These are phyloP conservation scores for Leptosphaerulina australis DNA, from an alignment of 2,329 filamentous ascomycete species.

Conservation along the genomic window DNA sequence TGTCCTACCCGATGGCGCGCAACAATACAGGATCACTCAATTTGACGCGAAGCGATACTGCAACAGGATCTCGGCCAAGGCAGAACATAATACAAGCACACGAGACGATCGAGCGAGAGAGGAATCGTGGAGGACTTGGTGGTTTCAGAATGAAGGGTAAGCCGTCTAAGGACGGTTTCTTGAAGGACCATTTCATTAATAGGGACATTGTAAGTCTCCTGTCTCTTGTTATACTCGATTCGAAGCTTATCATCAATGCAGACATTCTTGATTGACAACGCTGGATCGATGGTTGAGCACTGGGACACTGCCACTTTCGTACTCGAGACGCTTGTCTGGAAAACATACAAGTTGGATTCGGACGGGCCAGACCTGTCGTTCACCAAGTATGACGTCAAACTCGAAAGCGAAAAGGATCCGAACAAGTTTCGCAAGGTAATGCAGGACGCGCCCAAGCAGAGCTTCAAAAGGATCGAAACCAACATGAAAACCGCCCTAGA, in stretches of 20 bases:
- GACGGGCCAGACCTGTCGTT: conserved; percentile 16
- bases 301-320: conserved; percentile 16
- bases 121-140: neutral
- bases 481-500: too few species aligned
- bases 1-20: neutral
- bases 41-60: too few species aligned
- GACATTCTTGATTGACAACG: conserved; percentile 19
- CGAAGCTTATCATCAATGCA: neutral
- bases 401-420: too few species aligned
- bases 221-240: too few species aligned
- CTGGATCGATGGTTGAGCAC: conserved; percentile 7
- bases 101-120: conserved; percentile 4
- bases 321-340: conserved; percentile 12
- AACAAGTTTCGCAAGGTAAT: too few species aligned
- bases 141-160: neutral
- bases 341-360: conserved; percentile 3
- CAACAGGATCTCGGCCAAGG: neutral
- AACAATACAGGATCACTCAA: conserved; percentile 1
- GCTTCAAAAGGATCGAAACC: too few species aligned
- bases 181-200: conserved; percentile 3
- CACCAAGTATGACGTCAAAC: too few species aligned
- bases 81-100: conserved; percentile 16
- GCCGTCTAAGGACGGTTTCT: conserved; percentile 1
- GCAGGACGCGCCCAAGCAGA: too few species aligned
- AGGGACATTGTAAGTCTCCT: conserved; percentile 10